Base-by-base conservation (phyloP, 148 eudicot species). In the Cornus florida region DNA sequence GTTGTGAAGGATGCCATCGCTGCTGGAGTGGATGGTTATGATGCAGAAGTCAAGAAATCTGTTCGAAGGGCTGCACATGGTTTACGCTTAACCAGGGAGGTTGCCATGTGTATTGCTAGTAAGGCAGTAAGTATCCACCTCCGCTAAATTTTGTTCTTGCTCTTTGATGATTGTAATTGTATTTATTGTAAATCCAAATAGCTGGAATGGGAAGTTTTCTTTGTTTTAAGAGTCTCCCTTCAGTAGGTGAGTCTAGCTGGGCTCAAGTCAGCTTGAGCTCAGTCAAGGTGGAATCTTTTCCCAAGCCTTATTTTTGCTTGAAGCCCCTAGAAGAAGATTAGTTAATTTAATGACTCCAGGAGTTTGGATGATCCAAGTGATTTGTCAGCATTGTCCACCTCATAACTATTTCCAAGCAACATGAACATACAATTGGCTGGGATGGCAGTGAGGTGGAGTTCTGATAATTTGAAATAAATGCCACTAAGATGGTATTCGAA, bases 21-120 rank as follows among this genome's bases (percentile, higher is more conserved):
- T 83, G 83, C 91, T n/a, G 99, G 99, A 81, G 90, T 84, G 70
- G 92, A 89, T 43, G 98, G 99, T 50, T 96, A 91, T 90, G 93
- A 94, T 84, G 82, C 91, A 31, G 94, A 90, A 75, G 89, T 82
- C 59, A 86, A 87, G 81, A 86, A 88, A 78, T 72, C 94, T 53
- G 97, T 96, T 82, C 88, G 92, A 81, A 96, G 94, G 86, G 95
- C 99, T 87, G 98, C 99, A 35, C 94, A 90, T 87, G 97, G 95
- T 79, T 90, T 96, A 88, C 99, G 98, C 75, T 88, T 96, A 83
- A 91, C 92, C 65, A 89, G 99, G 84, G 98, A 92, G 79, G 87
- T 88, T 78, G 99, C 98, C 43, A 91, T 96, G 88, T 86, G 95
- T 75, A 90, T 94, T 87, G 98, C 99, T 83, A 82, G 97, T 82